phyloP scores from a whole-genome alignment of 306 rosid species.

The Oxytropis ochrocephala region DNA sequence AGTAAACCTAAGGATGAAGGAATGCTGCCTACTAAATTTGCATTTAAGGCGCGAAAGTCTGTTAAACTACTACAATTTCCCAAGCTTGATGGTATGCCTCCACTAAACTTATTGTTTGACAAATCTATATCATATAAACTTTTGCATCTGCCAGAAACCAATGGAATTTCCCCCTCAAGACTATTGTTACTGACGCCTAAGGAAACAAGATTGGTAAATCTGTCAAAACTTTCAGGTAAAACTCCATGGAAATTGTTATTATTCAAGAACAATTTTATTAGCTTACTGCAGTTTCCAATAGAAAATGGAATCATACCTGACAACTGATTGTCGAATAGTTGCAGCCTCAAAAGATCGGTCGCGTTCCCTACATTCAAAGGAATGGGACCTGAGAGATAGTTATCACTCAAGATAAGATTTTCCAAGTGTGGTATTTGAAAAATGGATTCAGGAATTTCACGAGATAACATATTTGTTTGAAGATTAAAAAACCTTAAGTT shows the following conservation, averaged over 20 bases:
- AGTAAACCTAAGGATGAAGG: slow-evolving; percentile 53
- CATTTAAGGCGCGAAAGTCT: background rate
- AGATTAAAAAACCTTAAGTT: background rate
- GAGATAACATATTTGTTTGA: slow-evolving; percentile 26
- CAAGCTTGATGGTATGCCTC: slow-evolving; percentile 33
- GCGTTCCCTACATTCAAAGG: slow-evolving; percentile 44
- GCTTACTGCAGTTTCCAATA: background rate
- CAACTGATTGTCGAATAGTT: background rate
- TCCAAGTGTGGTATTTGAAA: slow-evolving; percentile 33
- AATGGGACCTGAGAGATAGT: slow-evolving; percentile 37
- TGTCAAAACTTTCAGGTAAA: slow-evolving; percentile 40
- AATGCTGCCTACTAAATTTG: slow-evolving; percentile 39
- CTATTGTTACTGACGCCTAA: slow-evolving; percentile 20
- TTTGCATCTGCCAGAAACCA: slow-evolving; percentile 29
- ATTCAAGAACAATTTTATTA: slow-evolving; percentile 16
- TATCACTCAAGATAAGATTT: slow-evolving; percentile 22
- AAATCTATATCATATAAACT: slow-evolving; percentile 27
- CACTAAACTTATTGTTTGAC: slow-evolving; percentile 21
- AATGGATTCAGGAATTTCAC: slow-evolving; percentile 43
- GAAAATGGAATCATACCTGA: background rate
- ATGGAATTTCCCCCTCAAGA: background rate
- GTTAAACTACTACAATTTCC: slow-evolving; percentile 43
- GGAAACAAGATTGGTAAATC: slow-evolving; percentile 25
- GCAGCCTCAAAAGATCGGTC: slow-evolving; percentile 21
- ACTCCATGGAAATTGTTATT: slow-evolving; percentile 33